Evolutionary conservation across 1,284 basidiomycete genomes (phyloP).

Genomic region (Tilletia indica): DNA sequence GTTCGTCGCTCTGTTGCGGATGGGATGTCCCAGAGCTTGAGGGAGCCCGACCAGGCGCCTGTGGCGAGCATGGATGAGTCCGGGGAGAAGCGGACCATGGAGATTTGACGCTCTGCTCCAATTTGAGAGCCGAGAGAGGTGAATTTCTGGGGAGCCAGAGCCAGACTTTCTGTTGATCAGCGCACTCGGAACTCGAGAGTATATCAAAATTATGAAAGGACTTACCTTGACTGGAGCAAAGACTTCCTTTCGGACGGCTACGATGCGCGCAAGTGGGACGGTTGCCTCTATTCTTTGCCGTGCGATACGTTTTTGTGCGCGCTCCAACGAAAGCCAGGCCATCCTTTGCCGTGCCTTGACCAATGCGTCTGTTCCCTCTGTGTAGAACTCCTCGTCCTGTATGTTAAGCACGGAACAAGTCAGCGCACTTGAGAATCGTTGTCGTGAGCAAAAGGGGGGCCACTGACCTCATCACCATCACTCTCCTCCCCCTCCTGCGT

Average conservation of each 20-base stretch:
- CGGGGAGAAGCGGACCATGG: slow-evolving; percentile 90
- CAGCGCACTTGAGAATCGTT: too few species aligned
- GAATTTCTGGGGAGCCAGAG: slow-evolving; percentile 66
- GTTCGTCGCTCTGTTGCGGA: slow-evolving; percentile 56
- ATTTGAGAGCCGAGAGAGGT: slow-evolving; percentile 94
- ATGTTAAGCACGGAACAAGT: slow-evolving; percentile 41
- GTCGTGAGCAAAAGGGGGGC: slow-evolving; percentile 22
- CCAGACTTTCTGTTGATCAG: not conserved
- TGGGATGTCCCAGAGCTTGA: slow-evolving; percentile 93
- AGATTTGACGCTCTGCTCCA: slow-evolving; percentile 90
- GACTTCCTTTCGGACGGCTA: slow-evolving; percentile 84
- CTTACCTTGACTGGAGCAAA: slow-evolving; percentile 83
- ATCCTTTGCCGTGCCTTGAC: slow-evolving; percentile 77
- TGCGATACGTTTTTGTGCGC: slow-evolving; percentile 86
- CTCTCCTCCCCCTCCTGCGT: slow-evolving; percentile 66
- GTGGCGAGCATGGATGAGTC: slow-evolving; percentile 84
- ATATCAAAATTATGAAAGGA: slow-evolving; percentile 15
- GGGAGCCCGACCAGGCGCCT: slow-evolving; percentile 89
- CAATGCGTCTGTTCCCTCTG: slow-evolving; percentile 81
- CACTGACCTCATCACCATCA: slow-evolving; percentile 35
- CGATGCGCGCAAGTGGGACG: slow-evolving; percentile 82
- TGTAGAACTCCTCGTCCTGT: slow-evolving; percentile 89
- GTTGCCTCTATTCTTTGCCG: slow-evolving; percentile 83
- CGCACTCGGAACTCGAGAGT: not conserved
- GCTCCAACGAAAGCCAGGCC: slow-evolving; percentile 87